Evolutionary conservation across 2,329 filamentous ascomycete species (phyloP).

Genomic region (Achaetomium macrosporum): DNA sequence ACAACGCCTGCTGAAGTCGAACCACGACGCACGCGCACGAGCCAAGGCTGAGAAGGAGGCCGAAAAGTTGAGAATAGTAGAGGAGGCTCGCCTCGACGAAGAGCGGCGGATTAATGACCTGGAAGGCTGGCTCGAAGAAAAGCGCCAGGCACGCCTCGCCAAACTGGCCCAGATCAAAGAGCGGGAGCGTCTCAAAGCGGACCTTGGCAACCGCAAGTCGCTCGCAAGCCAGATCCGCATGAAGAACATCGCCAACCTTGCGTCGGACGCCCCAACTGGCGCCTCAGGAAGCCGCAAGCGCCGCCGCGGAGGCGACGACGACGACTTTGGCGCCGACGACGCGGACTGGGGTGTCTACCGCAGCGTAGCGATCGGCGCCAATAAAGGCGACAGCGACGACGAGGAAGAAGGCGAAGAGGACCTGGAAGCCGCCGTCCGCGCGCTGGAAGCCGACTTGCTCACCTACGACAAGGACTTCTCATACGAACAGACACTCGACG

Average conservation of each 20-base stretch:
- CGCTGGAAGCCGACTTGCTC: slow-evolving; percentile 77
- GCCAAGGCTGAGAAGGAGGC: slow-evolving; percentile 94
- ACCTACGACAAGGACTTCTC: slow-evolving; percentile 83
- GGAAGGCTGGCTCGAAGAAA: slow-evolving; percentile 80
- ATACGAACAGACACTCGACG: slow-evolving; percentile 85
- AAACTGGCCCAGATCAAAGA: slow-evolving; percentile 84
- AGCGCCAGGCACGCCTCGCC: slow-evolving; percentile 64
- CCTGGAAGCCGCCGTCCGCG: slow-evolving; percentile 64
- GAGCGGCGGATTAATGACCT: slow-evolving; percentile 80
- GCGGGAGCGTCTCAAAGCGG: slow-evolving; percentile 84
- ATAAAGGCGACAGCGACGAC: slow-evolving; percentile 67
- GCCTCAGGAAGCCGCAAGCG: slow-evolving; percentile 58
- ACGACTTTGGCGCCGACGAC: slow-evolving; percentile 94
- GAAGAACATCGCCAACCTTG: slow-evolving; percentile 95
- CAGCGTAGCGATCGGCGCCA: slow-evolving; percentile 77
- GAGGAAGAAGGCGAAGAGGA: slow-evolving; percentile 93
- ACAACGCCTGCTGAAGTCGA: slow-evolving; percentile 88
- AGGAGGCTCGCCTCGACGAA: slow-evolving; percentile 76
- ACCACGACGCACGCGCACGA: slow-evolving; percentile 85
- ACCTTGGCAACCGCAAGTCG: slow-evolving; percentile 93
- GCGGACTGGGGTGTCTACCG: slow-evolving; percentile 98
- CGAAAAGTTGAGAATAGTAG: slow-evolving; percentile 76
- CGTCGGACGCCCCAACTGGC: slow-evolving; percentile 70
- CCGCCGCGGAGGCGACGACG: slow-evolving; percentile 81
- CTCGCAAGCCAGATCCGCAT: slow-evolving; percentile 94